A percentile compares a stretch with the other conserved stretches of the same genome.
These are phyloP conservation scores for Solanum lycopersicoides DNA, from an alignment of 257 asterid genomes.

Conservation along the genomic window DNA sequence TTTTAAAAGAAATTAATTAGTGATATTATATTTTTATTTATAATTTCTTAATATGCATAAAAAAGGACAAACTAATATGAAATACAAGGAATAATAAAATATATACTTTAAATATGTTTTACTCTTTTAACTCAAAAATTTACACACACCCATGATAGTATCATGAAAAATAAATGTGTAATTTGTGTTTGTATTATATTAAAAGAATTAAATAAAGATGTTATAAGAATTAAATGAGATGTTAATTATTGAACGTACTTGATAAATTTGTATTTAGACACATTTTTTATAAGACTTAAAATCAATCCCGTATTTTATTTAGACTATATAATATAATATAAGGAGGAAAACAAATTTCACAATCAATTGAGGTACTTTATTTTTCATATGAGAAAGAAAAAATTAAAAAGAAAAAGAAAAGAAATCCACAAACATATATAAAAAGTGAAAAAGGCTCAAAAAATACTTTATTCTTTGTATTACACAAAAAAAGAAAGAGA, in stretches of 20 bases:
- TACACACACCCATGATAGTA: not conserved
- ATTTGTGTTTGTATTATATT: not conserved
- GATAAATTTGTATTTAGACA: not conserved
- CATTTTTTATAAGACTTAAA: not conserved
- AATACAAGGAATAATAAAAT: too few relatives aligned
- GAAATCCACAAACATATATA: not conserved
- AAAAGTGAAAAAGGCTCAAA: not conserved
- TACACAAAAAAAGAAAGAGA: not conserved
- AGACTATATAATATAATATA: too few relatives aligned
- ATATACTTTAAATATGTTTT: too few relatives aligned
- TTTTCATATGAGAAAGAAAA: not conserved
- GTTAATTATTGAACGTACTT: not conserved
- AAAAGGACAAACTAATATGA: too few relatives aligned
- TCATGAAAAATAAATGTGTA: not conserved
- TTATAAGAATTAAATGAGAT: not conserved
- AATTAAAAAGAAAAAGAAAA: too few relatives aligned
- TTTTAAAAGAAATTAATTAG: too few relatives aligned
- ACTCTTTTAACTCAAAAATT: too few relatives aligned
- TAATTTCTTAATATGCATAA: too few relatives aligned
- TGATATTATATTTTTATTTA: too few relatives aligned
- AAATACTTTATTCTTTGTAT: not conserved
- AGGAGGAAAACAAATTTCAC: not conserved
- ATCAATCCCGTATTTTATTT: not conserved
- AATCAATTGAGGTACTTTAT: not conserved
- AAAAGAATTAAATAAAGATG: not conserved